phyloP scores from a whole-genome alignment of 2,329 filamentous ascomycete genomes.

The Didymella pinodella region DNA sequence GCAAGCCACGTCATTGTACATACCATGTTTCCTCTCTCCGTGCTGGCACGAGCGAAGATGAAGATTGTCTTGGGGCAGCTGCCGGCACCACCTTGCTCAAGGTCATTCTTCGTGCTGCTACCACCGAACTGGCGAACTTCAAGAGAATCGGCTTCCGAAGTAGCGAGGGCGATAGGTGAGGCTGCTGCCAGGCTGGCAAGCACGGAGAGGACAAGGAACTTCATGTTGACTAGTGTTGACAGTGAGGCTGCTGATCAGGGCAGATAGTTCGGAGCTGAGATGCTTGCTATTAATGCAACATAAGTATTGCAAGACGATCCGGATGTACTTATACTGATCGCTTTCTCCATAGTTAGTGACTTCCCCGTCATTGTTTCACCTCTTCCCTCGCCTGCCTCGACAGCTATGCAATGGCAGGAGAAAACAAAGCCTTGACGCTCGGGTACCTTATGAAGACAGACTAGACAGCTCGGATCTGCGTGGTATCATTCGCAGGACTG shows the following conservation, averaged over 20 bases:
- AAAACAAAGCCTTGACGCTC: neutral
- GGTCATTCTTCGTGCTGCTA: conserved; percentile 27
- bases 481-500: neutral
- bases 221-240: conserved; percentile 28
- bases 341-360: neutral
- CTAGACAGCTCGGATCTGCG: neutral
- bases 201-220: conserved; percentile 28
- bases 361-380: neutral
- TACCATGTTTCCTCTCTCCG: conserved; percentile 42
- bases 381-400: neutral
- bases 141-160: conserved; percentile 3
- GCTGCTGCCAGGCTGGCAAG: conserved; percentile 23
- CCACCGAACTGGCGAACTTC: conserved; percentile 27
- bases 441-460: neutral
- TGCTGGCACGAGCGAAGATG: conserved; percentile 40
- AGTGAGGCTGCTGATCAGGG: neutral
- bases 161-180: conserved; percentile 23
- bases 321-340: neutral
- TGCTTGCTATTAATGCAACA: too few species aligned
- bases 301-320: neutral
- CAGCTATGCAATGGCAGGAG: neutral
- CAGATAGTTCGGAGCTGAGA: neutral
- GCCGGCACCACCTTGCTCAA: conserved; percentile 29
- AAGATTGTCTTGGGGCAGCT: conserved; percentile 39
- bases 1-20: neutral